Evolutionary conservation across 2,329 filamentous ascomycete genomes (phyloP), one percentile per base, ranked within the genome.

Genomic region (Dothideomycetidae sp.): DNA sequence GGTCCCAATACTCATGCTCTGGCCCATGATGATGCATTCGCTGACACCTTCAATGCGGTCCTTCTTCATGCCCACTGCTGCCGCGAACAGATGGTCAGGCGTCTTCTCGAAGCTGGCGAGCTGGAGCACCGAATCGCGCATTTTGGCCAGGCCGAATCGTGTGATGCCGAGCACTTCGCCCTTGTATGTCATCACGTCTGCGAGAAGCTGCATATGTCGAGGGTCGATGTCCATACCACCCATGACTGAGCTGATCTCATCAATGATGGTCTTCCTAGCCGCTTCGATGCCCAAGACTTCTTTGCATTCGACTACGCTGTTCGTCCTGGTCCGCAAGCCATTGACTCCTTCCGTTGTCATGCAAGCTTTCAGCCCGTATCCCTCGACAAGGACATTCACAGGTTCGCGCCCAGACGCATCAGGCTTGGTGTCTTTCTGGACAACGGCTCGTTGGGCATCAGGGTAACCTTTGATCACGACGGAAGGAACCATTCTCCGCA

Each of bases 121-220:
- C 59, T 98, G 90, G 39, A 98, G 65, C 9, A 96, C 90, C 11
- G 75, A 82, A 58, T 98, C 90, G 36, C 90, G 72, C 80, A 93
- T 96, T 68, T 96, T 98, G 40, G 85, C 81, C 16, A 98, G 68
- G 36, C 90, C 90, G 58, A 96, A 96, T 19, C 90, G 79, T 2
- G 90, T 98, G 55, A 98, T 98, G 36, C 90, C 90, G 12, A 94
- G 71, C 0, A 98, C 82, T 49, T 96, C 88, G 35, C 90, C 90
- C 64, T 94, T 96, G 70, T 88, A 96, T 1, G 90, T 96, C 90
- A 98, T 98, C 37, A 94, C 86, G 53, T 98, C 90, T 9, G 90
- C 88, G 2, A 98, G 73, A 12, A 98, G 71, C 56, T 94, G 81
- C 85, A 98, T 96, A 63, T 98, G 90, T 39, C 90, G 81, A 31